These are phyloP conservation scores for Geotrichum aggregatum DNA, from an alignment of 1,139 yeast species.

Conservation along the genomic window DNA sequence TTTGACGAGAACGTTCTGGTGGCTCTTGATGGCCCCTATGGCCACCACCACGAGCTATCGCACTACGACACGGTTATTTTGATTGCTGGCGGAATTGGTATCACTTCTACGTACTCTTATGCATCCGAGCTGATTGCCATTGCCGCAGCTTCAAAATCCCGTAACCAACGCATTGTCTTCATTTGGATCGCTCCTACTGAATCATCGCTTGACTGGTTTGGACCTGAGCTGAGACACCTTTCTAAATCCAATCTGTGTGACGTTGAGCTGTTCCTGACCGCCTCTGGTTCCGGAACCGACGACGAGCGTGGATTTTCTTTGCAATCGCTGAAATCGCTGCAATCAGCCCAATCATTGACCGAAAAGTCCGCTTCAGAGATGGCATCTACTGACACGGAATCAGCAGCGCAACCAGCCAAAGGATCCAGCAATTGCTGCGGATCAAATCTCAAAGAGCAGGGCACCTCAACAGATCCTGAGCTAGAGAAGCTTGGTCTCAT, in stretches of 20 bases:
- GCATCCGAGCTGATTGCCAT: conserved; percentile 20
- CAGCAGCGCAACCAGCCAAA: too few relatives aligned
- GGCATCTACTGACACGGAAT: too few relatives aligned
- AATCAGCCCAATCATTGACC: too few relatives aligned
- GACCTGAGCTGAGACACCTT: conserved; percentile 45
- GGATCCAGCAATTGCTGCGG: too few relatives aligned
- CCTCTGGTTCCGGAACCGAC: not conserved
- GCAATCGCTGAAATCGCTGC: too few relatives aligned
- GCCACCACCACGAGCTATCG: conserved; percentile 46
- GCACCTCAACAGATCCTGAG: conserved; percentile 3
- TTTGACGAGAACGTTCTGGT: conserved; percentile 36
- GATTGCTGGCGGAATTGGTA: conserved; percentile 64
- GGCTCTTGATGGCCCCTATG: conserved; percentile 60
- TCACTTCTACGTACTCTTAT: conserved; percentile 47
- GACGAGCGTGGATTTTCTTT: not conserved
- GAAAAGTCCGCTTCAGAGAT: too few relatives aligned
- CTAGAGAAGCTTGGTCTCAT: too few relatives aligned
- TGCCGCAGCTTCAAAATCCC: conserved; percentile 4
- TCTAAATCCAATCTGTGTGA: conserved; percentile 33
- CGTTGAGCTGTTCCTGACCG: conserved; percentile 34
- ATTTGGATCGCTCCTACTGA: conserved; percentile 50
- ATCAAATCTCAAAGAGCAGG: too few relatives aligned
- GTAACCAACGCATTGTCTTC: conserved; percentile 42
- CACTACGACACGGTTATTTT: conserved; percentile 50
- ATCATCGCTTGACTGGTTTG: conserved; percentile 49